phyloP scores from a whole-genome alignment of 805 yeast genomes.

The Suhomyces kilbournensis region DNA sequence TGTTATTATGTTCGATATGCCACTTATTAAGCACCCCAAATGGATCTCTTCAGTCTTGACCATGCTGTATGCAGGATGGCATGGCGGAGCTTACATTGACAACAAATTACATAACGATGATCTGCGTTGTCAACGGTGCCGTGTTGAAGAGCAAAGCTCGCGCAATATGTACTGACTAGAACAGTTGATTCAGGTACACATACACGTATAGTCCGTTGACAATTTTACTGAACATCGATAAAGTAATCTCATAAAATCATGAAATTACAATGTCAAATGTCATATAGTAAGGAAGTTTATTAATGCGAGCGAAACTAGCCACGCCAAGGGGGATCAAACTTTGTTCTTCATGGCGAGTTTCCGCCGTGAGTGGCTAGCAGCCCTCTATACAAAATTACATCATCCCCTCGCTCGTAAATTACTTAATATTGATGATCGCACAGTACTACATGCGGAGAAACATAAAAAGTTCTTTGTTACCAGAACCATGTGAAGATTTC shows the following conservation, averaged over 20 bases:
- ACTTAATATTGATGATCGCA: neutral
- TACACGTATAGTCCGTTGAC: neutral
- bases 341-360: neutral
- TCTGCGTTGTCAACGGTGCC: neutral
- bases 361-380: neutral
- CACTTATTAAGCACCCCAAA: neutral
- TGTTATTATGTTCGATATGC: neutral
- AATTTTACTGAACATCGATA: neutral
- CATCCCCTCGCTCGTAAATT: neutral
- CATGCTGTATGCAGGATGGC: neutral
- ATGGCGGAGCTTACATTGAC: neutral
- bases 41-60: neutral
- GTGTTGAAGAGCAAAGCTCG: neutral
- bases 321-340: neutral
- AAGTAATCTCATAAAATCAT: neutral
- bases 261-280: neutral
- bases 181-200: neutral
- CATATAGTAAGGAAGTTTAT: neutral
- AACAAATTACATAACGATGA: neutral
- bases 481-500: neutral
- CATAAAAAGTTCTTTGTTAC: neutral
- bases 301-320: neutral
- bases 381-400: neutral
- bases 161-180: neutral
- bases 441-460: neutral